phyloP scores from a whole-genome alignment of 352 stramenopile species.

The Phytophthora brassicae region DNA sequence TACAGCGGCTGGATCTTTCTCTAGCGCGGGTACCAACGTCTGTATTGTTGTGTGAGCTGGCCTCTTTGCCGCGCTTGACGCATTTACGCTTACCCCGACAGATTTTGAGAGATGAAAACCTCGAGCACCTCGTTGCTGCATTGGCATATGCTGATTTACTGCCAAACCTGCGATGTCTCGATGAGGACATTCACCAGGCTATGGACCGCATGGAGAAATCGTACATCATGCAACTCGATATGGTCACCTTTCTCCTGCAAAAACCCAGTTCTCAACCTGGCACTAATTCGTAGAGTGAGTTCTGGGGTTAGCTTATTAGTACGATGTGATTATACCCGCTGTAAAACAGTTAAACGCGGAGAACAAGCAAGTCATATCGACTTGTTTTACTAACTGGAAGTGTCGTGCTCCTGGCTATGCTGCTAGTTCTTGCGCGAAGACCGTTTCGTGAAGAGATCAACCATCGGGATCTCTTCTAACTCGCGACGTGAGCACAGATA shows the following conservation, averaged over 20 bases:
- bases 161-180: slow-evolving; percentile 51
- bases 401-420: background rate
- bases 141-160: slow-evolving; percentile 57
- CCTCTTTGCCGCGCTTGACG: slow-evolving; percentile 51
- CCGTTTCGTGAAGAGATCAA: slow-evolving; percentile 80
- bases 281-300: too few species aligned
- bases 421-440: slow-evolving; percentile 46
- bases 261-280: slow-evolving; percentile 15
- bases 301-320: too few species aligned
- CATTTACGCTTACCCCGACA: slow-evolving; percentile 63
- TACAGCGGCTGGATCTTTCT: slow-evolving; percentile 71
- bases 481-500: slow-evolving; percentile 87
- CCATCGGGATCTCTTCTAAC: slow-evolving; percentile 88
- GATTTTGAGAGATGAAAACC: slow-evolving; percentile 69
- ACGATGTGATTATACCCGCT: slow-evolving; percentile 2
- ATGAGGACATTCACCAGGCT: slow-evolving; percentile 55
- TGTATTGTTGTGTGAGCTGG: slow-evolving; percentile 62
- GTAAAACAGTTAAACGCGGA: slow-evolving; percentile 5
- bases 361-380: slow-evolving; percentile 8
- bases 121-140: slow-evolving; percentile 74
- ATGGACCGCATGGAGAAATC: slow-evolving; percentile 72
- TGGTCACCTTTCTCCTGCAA: slow-evolving; percentile 62
- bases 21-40: slow-evolving; percentile 53
- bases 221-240: slow-evolving; percentile 70
- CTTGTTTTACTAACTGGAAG: background rate